phyloP scores from a whole-genome alignment of 305 asterid genomes.

The Fraxinus baroniana region DNA sequence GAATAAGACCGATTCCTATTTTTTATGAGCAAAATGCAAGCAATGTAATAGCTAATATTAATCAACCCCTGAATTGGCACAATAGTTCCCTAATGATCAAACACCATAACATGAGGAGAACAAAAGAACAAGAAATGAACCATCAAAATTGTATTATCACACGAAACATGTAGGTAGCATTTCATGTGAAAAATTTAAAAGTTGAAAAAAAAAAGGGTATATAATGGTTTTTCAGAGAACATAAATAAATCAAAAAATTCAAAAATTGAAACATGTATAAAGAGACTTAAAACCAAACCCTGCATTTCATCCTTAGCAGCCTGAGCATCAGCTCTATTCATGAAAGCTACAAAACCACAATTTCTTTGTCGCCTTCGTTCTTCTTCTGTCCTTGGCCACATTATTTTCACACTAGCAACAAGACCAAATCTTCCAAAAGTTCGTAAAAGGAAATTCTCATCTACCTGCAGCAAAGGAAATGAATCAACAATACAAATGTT shows the following conservation, averaged over 20 bases:
- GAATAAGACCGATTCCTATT: conserved; percentile 5
- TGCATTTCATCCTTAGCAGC: conserved; percentile 96
- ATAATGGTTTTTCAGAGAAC: neutral
- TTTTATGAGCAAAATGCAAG: conserved; percentile 9
- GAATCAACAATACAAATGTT: conserved; percentile 13
- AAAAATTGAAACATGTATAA: conserved; percentile 7
- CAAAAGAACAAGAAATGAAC: neutral
- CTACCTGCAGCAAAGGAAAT: conserved; percentile 52
- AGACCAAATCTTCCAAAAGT: conserved; percentile 99
- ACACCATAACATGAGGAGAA: neutral
- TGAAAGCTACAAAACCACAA: conserved; percentile 94
- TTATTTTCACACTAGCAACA: conserved; percentile 90
- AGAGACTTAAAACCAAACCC: conserved; percentile 43
- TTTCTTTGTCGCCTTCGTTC: conserved; percentile 81
- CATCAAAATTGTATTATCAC: neutral
- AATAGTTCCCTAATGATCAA: neutral
- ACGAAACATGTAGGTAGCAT: neutral
- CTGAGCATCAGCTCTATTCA: conserved; percentile 87
- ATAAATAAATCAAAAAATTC: neutral
- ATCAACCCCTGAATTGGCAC: neutral
- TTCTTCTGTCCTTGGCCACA: conserved; percentile 99
- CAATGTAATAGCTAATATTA: neutral
- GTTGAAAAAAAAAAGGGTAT: neutral
- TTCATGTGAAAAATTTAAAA: neutral
- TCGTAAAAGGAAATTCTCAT: conserved; percentile 85